Evolutionary conservation across 148 eudicot species (phyloP).

Genomic region (Limonium bicolor): DNA sequence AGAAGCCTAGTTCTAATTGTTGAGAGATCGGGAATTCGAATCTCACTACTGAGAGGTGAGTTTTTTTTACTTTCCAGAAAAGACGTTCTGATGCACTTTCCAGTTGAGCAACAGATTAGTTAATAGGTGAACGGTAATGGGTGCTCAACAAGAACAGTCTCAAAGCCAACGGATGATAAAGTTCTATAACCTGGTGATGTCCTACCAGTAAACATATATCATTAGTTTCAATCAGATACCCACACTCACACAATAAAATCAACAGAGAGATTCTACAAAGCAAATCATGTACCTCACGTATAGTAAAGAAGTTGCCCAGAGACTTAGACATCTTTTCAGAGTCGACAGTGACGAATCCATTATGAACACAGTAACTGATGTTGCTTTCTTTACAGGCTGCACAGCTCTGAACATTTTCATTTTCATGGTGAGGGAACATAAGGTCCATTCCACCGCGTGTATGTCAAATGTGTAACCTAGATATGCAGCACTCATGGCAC

Average conservation of each 20-base stretch:
- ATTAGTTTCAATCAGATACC: no score
- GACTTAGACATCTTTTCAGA: constrained; percentile 96
- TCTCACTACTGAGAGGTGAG: no score
- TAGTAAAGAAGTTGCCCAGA: constrained; percentile 95
- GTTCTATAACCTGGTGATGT: constrained; percentile 82
- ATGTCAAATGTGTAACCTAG: constrained; percentile 75
- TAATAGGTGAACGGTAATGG: constrained; percentile 89
- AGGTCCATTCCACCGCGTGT: constrained; percentile 99
- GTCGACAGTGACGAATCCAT: constrained; percentile 86
- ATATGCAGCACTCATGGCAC: constrained; percentile 96
- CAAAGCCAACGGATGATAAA: constrained; percentile 88
- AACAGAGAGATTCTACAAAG: not conserved
- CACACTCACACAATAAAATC: not conserved
- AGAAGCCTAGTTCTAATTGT: no score
- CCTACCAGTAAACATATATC: no score
- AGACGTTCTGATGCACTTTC: constrained; percentile 84
- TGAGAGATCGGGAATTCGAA: no score
- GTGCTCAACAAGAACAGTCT: constrained; percentile 79
- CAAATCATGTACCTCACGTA: constrained; percentile 56
- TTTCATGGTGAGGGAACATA: constrained; percentile 96
- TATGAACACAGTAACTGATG: constrained; percentile 84
- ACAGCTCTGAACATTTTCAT: constrained; percentile 95
- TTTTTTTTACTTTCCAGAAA: no score
- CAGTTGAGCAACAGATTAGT: constrained; percentile 63
- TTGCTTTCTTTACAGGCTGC: constrained; percentile 76